Evolutionary conservation across 2,329 filamentous ascomycete species (phyloP).

Genomic region (Ceratocystis cubensis): DNA sequence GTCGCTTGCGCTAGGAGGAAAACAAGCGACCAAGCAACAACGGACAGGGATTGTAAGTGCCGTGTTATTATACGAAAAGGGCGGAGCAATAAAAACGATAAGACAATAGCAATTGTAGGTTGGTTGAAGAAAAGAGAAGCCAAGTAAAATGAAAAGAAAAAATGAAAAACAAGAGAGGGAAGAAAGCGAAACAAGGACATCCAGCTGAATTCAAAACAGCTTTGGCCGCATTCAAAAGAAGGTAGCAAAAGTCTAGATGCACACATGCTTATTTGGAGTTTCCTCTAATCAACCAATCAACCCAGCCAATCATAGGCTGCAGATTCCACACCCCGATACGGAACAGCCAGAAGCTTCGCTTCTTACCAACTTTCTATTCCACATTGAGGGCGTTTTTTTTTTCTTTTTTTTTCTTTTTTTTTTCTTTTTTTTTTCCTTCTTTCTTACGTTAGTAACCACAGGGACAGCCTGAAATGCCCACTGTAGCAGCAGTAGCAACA

Average conservation of each 20-base stretch:
- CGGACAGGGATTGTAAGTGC: neutral
- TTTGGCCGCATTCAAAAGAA: conserved; percentile 10
- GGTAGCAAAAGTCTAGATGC: conserved; percentile 20
- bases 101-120: neutral
- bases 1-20: conserved; percentile 19
- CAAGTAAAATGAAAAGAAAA: conserved; percentile 6
- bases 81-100: neutral
- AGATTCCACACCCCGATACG: neutral
- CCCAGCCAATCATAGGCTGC: neutral
- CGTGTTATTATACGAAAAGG: neutral
- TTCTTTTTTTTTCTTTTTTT: neutral
- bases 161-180: conserved; percentile 11
- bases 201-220: neutral
- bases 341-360: neutral
- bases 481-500: too few relatives aligned
- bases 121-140: neutral
- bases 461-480: too few relatives aligned
- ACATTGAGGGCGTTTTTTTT: neutral
- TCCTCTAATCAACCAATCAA: neutral
- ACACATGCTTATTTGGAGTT: conserved; percentile 17
- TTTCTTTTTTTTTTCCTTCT: neutral
- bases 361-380: neutral
- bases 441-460: too few relatives aligned
- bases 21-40: conserved; percentile 18
- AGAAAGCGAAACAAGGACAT: conserved; percentile 15